These are phyloP conservation scores for Ustilago shanxiensis DNA, from an alignment of 1,284 basidiomycete species.

Conservation along the genomic window DNA sequence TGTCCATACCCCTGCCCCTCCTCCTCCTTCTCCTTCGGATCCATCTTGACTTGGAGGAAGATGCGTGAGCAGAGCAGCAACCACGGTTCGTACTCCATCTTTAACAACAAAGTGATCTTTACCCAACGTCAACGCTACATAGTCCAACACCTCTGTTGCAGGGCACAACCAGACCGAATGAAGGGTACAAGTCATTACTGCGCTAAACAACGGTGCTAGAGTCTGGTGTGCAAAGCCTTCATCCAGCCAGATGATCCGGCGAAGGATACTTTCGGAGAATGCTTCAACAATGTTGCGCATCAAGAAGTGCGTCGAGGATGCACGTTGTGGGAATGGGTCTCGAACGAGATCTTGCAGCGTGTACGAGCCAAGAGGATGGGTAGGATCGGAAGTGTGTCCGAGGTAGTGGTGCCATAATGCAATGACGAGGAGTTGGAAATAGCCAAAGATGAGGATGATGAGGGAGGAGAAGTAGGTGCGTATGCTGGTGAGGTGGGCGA, in stretches of 20 bases:
- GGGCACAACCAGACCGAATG: slow-evolving; percentile 52
- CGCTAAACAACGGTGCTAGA: slow-evolving; percentile 59
- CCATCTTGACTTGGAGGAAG: slow-evolving; percentile 9
- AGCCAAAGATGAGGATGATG: slow-evolving; percentile 49
- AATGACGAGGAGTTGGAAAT: slow-evolving; percentile 56
- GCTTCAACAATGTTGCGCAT: background rate
- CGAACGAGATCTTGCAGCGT: slow-evolving; percentile 38
- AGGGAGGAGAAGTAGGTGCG: slow-evolving; percentile 30
- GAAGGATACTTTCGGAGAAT: slow-evolving; percentile 25
- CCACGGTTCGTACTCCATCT: slow-evolving; percentile 63
- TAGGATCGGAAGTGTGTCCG: slow-evolving; percentile 51
- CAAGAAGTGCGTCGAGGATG: background rate
- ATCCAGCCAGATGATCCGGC: slow-evolving; percentile 20
- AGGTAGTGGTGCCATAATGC: slow-evolving; percentile 51
- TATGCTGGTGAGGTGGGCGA: slow-evolving; percentile 6
- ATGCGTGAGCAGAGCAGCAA: slow-evolving; percentile 45
- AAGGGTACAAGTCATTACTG: slow-evolving; percentile 60
- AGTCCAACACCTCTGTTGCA: slow-evolving; percentile 64
- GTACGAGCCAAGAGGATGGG: slow-evolving; percentile 39
- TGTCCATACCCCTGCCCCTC: slow-evolving; percentile 24
- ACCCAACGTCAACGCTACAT: slow-evolving; percentile 64
- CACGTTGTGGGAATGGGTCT: slow-evolving; percentile 25
- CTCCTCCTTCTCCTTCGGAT: no score
- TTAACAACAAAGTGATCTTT: slow-evolving; percentile 62
- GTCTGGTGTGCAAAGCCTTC: slow-evolving; percentile 49